Evolutionary conservation across 2,329 filamentous ascomycete genomes (phyloP).

Genomic region (Nemania sp.): DNA sequence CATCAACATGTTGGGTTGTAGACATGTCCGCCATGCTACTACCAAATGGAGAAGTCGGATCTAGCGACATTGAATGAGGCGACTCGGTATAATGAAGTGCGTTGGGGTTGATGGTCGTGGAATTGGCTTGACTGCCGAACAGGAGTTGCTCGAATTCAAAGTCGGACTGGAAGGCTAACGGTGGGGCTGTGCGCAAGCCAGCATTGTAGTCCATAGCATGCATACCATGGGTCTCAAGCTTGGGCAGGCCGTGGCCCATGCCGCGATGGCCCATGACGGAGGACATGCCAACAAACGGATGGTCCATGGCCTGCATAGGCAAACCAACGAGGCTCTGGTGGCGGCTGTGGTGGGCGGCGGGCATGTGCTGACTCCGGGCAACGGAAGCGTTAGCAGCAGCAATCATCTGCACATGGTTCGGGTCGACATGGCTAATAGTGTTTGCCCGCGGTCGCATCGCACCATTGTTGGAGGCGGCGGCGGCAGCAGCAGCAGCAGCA

Average conservation of each 20-base stretch:
- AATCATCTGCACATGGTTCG: constrained; percentile 78
- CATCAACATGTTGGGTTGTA: constrained; percentile 73
- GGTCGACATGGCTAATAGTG: constrained; percentile 94
- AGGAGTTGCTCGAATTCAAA: constrained; percentile 78
- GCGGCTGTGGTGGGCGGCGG: constrained; percentile 73
- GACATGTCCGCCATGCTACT: constrained; percentile 69
- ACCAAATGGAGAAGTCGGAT: constrained; percentile 71
- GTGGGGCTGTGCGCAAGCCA: constrained; percentile 83
- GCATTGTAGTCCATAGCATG: constrained; percentile 72
- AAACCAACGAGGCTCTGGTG: constrained; percentile 81
- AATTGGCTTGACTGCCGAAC: constrained; percentile 74
- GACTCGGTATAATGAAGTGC: constrained; percentile 87
- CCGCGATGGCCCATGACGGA: constrained; percentile 74
- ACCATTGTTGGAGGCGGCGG: constrained; percentile 62
- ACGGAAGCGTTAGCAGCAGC: constrained; percentile 68
- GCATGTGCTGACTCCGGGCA: constrained; percentile 59
- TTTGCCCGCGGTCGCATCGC: constrained; percentile 90
- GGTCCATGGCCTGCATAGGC: constrained; percentile 67
- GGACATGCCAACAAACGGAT: constrained; percentile 80
- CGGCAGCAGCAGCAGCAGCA: constrained; percentile 60
- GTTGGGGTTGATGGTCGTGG: constrained; percentile 77
- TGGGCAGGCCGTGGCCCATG: constrained; percentile 76
- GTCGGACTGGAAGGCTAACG: constrained; percentile 69
- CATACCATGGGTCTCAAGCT: constrained; percentile 83
- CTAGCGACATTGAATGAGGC: constrained; percentile 73